Evolutionary conservation across 2,329 filamentous ascomycete species (phyloP).

Genomic region (Bimuria novae-zelandiae): DNA sequence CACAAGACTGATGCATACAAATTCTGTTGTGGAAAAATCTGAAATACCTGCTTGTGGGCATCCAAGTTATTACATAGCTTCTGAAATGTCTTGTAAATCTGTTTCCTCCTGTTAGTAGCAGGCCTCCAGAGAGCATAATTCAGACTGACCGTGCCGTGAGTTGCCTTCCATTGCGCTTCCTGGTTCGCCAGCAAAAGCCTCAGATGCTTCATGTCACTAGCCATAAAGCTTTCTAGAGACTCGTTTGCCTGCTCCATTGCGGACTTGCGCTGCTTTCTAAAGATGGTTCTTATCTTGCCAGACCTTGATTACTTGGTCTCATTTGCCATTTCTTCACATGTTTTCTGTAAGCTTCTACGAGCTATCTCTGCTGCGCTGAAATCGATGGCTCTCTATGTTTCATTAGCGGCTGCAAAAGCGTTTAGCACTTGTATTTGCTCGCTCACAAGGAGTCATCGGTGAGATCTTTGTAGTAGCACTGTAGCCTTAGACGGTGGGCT

Average conservation of each 20-base stretch:
- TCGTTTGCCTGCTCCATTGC: conserved; percentile 1
- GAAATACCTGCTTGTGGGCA: conserved; percentile 11
- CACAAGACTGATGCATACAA: conserved; percentile 14
- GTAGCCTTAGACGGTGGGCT: background rate
- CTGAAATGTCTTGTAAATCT: background rate
- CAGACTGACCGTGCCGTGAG: background rate
- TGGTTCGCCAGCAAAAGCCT: background rate
- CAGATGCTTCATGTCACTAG: background rate
- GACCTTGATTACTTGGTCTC: conserved; percentile 3
- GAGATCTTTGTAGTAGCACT: background rate
- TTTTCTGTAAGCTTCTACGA: background rate
- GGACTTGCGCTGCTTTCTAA: background rate
- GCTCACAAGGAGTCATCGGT: background rate
- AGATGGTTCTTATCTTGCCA: background rate
- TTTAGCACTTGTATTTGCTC: background rate
- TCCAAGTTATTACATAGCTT: conserved; percentile 10
- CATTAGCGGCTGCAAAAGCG: background rate
- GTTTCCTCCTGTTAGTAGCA: background rate
- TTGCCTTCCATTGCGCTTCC: conserved; percentile 2
- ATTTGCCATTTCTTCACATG: conserved; percentile 2
- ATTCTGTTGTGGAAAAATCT: conserved; percentile 14
- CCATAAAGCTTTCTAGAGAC: background rate
- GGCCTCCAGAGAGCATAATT: background rate
- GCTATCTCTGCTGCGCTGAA: conserved; percentile 3
- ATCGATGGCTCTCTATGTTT: background rate